phyloP scores from a whole-genome alignment of 2,329 filamentous ascomycete genomes.

The Herpotrichia juniperi region DNA sequence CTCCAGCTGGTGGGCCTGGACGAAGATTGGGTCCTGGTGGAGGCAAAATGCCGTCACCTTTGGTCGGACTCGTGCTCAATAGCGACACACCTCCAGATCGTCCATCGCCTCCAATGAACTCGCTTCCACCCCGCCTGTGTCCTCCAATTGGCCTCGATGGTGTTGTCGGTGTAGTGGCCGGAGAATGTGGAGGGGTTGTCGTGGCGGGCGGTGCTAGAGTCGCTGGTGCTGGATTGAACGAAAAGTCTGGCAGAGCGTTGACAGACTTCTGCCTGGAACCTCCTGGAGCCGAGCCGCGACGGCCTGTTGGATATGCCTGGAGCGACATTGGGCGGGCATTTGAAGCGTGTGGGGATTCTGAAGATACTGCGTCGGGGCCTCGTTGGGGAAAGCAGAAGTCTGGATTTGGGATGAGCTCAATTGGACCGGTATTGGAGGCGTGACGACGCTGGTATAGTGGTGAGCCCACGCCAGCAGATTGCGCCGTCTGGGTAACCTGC shows the following conservation, averaged over 20 bases:
- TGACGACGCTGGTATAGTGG: slow-evolving; percentile 45
- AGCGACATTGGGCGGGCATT: slow-evolving; percentile 45
- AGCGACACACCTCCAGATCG: slow-evolving; percentile 57
- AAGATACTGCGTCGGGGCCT: slow-evolving; percentile 32
- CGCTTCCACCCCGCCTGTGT: slow-evolving; percentile 80
- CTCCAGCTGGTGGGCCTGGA: slow-evolving; percentile 54
- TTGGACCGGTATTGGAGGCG: slow-evolving; percentile 36
- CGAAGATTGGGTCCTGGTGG: slow-evolving; percentile 57
- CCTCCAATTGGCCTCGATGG: slow-evolving; percentile 62
- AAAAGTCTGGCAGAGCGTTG: slow-evolving; percentile 54
- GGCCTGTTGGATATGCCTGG: slow-evolving; percentile 40
- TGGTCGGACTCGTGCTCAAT: slow-evolving; percentile 74
- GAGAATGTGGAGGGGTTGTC: slow-evolving; percentile 46
- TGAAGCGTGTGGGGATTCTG: slow-evolving; percentile 40
- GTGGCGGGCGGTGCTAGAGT: slow-evolving; percentile 32
- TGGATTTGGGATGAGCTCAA: slow-evolving; percentile 55
- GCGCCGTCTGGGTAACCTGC: slow-evolving; percentile 44
- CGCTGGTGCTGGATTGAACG: slow-evolving; percentile 54
- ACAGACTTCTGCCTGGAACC: slow-evolving; percentile 50
- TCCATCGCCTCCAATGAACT: slow-evolving; percentile 79
- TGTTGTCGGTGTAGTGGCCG: slow-evolving; percentile 44
- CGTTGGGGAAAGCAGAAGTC: slow-evolving; percentile 56
- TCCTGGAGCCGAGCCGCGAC: slow-evolving; percentile 41
- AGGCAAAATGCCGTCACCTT: slow-evolving; percentile 65
- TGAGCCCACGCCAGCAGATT: slow-evolving; percentile 40